A percentile compares a stretch with the other conserved stretches of the same genome.
phyloP scores from a whole-genome alignment of 345 rosid species.

The Salix viminalis region DNA sequence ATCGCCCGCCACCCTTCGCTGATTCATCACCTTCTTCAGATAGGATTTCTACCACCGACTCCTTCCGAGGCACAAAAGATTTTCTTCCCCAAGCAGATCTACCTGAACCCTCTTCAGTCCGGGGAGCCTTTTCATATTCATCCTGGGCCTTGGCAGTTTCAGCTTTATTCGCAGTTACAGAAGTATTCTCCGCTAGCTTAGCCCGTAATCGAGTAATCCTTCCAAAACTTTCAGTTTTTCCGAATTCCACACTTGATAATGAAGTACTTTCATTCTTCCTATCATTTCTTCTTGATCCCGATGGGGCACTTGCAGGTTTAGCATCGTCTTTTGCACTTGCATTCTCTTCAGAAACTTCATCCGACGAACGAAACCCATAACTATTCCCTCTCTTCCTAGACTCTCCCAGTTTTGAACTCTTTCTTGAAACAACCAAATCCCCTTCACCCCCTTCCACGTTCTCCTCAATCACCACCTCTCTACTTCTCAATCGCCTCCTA shows the following conservation, averaged over 20 bases:
- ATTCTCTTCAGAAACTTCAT: not conserved
- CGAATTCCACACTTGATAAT: not conserved
- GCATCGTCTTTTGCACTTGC: not conserved
- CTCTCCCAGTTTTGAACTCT: not conserved
- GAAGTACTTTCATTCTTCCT: not conserved
- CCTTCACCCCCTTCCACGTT: not conserved
- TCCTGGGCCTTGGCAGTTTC: not conserved
- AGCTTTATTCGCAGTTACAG: slow-evolving; percentile 1
- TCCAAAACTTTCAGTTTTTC: slow-evolving; percentile 11
- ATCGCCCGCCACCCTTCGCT: slow-evolving; percentile 6
- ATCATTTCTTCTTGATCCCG: not conserved
- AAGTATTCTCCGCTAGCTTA: not conserved
- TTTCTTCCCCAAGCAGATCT: not conserved
- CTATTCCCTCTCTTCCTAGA: not conserved
- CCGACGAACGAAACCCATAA: not conserved
- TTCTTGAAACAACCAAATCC: not conserved
- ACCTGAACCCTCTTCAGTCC: not conserved
- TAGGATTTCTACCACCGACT: not conserved
- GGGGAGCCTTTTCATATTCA: not conserved
- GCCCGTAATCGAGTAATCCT: slow-evolving; percentile 29
- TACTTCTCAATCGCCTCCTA: slow-evolving; percentile 22
- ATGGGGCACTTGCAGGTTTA: not conserved
- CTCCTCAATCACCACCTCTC: slow-evolving; percentile 12
- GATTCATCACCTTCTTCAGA: slow-evolving; percentile 1
- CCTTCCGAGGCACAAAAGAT: not conserved